A percentile compares a stretch with the other conserved stretches of the same genome.
Evolutionary conservation across 495 filamentous ascomycete species (phyloP).

Genomic region (Tuber borchii): DNA sequence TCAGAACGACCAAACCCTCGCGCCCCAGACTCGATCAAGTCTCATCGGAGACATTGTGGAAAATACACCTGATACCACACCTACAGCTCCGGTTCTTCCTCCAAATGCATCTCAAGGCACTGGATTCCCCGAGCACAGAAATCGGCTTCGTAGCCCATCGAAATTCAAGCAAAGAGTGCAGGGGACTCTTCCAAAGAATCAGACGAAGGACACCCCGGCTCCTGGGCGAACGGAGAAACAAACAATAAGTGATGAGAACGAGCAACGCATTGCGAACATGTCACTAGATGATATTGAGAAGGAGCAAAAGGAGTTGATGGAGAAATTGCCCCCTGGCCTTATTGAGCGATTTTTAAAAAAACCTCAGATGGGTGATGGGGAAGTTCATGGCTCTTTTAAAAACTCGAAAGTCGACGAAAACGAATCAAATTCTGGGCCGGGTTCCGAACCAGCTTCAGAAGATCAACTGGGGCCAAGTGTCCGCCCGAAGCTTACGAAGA

Average conservation of each 20-base stretch:
- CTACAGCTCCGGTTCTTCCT: slow-evolving; percentile 60
- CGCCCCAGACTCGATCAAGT: slow-evolving; percentile 39
- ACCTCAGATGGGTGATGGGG: slow-evolving; percentile 66
- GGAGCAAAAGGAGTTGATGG: slow-evolving; percentile 67
- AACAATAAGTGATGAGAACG: slow-evolving; percentile 76
- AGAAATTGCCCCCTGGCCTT: slow-evolving; percentile 59
- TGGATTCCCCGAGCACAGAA: slow-evolving; percentile 83
- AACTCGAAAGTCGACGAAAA: slow-evolving; percentile 39
- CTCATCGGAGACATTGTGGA: slow-evolving; percentile 67
- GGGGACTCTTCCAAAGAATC: slow-evolving; percentile 27
- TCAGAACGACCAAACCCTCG: slow-evolving; percentile 22
- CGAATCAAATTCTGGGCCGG: slow-evolving; percentile 40
- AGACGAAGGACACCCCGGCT: slow-evolving; percentile 14
- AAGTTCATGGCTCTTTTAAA: slow-evolving; percentile 44
- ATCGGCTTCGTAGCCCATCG: slow-evolving; percentile 57
- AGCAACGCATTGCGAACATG: slow-evolving; percentile 67
- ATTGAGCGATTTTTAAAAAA: slow-evolving; percentile 70
- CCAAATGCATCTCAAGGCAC: slow-evolving; percentile 47
- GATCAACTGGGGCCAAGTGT: slow-evolving; percentile 44
- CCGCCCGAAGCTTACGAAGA: slow-evolving; percentile 9
- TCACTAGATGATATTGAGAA: slow-evolving; percentile 69
- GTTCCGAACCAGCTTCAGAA: neutral
- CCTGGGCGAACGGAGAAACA: slow-evolving; percentile 50
- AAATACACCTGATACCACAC: slow-evolving; percentile 54
- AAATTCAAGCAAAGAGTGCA: slow-evolving; percentile 68